Evolutionary conservation across 2,329 filamentous ascomycete species (phyloP), one percentile per base, ranked within the genome.

Genomic region (Aspergillus aculeatinus): DNA sequence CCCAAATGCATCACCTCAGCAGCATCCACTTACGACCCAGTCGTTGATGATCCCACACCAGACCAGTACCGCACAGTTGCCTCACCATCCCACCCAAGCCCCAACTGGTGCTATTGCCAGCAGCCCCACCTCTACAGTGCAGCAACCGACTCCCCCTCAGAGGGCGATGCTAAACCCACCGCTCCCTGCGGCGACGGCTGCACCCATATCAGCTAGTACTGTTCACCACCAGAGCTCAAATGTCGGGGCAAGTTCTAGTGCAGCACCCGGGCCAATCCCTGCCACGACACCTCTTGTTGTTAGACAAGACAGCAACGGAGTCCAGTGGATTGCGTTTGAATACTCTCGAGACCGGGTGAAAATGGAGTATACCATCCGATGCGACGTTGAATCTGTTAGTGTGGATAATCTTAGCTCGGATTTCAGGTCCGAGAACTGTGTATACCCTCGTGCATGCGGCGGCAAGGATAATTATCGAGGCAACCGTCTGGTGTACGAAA

Each of bases 311-410:
- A 90, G 91, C 72, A 98, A 96, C 67, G 95, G 95, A 9, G 94
- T 98, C 6, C 95, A 98, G 76, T 98, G 95, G 95, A 98, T 98
- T 71, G 92, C 92, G 0, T 99, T 98, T 64, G 95, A 99, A 76
- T 99, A 99, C 75, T 98, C 94, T 11, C 87, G 94, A 62, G 94
- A 99, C 73, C 85, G 94, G 50, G 93, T 98, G 67, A 99, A 99
- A 86, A 96, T 98, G 92, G 93, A 98, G 77, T 99, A 99, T 79
- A 97, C 93, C 1, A 99, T 99, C 70, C 89, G 95, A 55, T 98
- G 95, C 75, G 95, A 98, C 69, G 95, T 98, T 21, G 95, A 98
- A 79, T 97, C 93, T 0, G 92, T 99, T 63, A 92, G 93, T 72
- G 92, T 94, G 49, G 92, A 97, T 58, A 88, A 88, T 63, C 84